Evolutionary conservation across 441 rosid genomes (phyloP).

Genomic region (Corymbia calophylla): DNA sequence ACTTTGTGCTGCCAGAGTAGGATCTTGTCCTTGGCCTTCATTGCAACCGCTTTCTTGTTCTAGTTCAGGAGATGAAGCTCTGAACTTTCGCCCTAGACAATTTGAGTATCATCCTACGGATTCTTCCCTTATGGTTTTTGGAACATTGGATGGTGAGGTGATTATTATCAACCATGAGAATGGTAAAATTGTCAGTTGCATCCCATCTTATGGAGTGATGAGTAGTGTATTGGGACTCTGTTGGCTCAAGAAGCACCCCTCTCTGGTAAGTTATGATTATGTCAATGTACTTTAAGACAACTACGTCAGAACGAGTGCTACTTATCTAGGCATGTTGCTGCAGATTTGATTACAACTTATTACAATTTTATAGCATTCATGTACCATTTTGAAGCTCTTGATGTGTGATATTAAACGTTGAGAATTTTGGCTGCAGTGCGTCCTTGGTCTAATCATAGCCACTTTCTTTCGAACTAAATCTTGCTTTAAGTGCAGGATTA

Average conservation of each 20-base stretch:
- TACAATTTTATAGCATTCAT: not conserved
- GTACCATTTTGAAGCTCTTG: not conserved
- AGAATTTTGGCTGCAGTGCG: not conserved
- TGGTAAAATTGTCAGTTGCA: conserved; percentile 57
- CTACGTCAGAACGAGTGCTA: not conserved
- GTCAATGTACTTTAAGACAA: not conserved
- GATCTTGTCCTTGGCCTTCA: conserved; percentile 72
- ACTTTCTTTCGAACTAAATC: not conserved
- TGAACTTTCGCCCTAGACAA: conserved; percentile 76
- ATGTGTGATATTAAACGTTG: not conserved
- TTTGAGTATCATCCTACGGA: conserved; percentile 88
- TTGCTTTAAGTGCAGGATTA: not conserved
- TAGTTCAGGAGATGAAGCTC: conserved; percentile 29
- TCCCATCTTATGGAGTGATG: conserved; percentile 68
- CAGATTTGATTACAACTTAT: not conserved
- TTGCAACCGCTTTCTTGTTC: conserved; percentile 56
- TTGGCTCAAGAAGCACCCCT: conserved; percentile 85
- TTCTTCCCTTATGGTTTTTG: conserved; percentile 74
- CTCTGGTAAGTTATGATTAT: conserved; percentile 45
- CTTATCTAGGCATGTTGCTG: not conserved
- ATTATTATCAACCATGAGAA: conserved; percentile 84
- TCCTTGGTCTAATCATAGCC: not conserved
- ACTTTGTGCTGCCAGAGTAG: conserved; percentile 84
- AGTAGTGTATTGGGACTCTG: conserved; percentile 90
- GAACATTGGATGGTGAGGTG: conserved; percentile 91